A percentile compares a stretch with the other conserved stretches of the same genome.
Conservation (phyloP, 2,329 filamentous ascomycete species). For the Fusarium beomiforme region DNA sequence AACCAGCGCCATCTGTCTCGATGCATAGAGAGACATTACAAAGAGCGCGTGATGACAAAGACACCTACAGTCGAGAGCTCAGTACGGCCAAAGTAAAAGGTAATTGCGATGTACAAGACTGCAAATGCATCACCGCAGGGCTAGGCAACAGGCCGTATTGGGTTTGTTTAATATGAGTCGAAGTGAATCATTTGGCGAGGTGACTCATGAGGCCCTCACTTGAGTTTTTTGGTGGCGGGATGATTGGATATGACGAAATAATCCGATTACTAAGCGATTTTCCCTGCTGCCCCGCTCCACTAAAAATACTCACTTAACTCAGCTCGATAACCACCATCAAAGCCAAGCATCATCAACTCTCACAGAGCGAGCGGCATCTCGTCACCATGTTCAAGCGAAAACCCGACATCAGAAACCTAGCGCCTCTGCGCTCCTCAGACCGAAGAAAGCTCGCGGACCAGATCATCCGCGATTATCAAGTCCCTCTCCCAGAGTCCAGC, state of each 20-base stretch:
- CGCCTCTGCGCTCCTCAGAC: conserved; percentile 38
- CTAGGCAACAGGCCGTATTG: not conserved
- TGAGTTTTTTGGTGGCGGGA: not conserved
- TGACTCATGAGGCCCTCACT: not conserved
- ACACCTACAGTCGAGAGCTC: too few species aligned
- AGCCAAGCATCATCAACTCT: not conserved
- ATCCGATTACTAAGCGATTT: conserved; percentile 19
- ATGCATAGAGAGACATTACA: too few species aligned
- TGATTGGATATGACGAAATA: not conserved
- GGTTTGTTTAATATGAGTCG: not conserved
- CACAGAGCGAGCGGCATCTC: not conserved
- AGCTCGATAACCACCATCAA: not conserved
- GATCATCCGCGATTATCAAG: conserved; percentile 38
- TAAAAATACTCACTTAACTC: conserved; percentile 1
- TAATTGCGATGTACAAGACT: too few species aligned
- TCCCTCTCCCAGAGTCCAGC: conserved; percentile 16
- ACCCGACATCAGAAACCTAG: conserved; percentile 37
- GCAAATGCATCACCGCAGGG: too few species aligned
- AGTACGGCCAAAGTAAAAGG: too few species aligned
- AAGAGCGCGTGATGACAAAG: too few species aligned
- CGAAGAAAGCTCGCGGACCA: conserved; percentile 38
- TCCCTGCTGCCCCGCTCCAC: conserved; percentile 5
- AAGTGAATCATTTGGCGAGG: not conserved
- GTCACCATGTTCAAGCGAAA: conserved; percentile 38
- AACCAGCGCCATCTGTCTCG: too few species aligned